Evolutionary conservation across 495 filamentous ascomycete species (phyloP).

Genomic region (Daldinia bambusicola): DNA sequence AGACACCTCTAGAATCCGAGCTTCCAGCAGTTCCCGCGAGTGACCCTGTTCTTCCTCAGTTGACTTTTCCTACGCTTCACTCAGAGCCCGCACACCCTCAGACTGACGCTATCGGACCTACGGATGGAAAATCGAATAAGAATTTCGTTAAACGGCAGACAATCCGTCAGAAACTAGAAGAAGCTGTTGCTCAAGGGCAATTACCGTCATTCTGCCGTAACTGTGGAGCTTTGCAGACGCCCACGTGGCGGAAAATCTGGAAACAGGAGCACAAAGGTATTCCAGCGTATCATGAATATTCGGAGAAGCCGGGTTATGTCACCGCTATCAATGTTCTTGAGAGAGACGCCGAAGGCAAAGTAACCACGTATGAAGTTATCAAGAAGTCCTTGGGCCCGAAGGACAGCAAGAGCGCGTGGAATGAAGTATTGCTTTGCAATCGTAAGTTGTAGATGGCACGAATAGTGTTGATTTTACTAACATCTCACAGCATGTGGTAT

Average conservation of each 20-base stretch:
- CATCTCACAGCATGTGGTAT: slow-evolving; percentile 77
- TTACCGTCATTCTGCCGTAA: slow-evolving; percentile 89
- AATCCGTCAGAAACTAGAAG: slow-evolving; percentile 72
- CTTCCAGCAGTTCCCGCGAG: slow-evolving; percentile 64
- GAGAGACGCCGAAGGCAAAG: slow-evolving; percentile 66
- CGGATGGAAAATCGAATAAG: slow-evolving; percentile 54
- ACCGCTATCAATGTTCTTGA: slow-evolving; percentile 73
- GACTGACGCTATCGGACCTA: slow-evolving; percentile 46
- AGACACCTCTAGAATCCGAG: slow-evolving; percentile 38
- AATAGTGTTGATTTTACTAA: slow-evolving; percentile 6
- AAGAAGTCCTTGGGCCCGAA: slow-evolving; percentile 74
- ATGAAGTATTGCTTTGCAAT: slow-evolving; percentile 84
- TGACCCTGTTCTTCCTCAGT: slow-evolving; percentile 63
- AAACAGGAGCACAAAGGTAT: slow-evolving; percentile 70
- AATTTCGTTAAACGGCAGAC: slow-evolving; percentile 66
- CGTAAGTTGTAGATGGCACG: slow-evolving; percentile 62
- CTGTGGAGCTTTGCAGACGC: slow-evolving; percentile 93
- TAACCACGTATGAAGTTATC: slow-evolving; percentile 72
- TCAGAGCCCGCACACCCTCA: slow-evolving; percentile 49
- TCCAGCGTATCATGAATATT: slow-evolving; percentile 70
- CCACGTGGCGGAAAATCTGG: slow-evolving; percentile 93
- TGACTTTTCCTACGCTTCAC: slow-evolving; percentile 60
- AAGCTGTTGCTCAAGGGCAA: slow-evolving; percentile 73
- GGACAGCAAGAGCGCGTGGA: slow-evolving; percentile 72
- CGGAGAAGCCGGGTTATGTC: slow-evolving; percentile 71